A percentile compares a stretch with the other conserved stretches of the same genome.
Evolutionary conservation across 805 yeast species (phyloP).

Genomic region (Ogataea minuta): DNA sequence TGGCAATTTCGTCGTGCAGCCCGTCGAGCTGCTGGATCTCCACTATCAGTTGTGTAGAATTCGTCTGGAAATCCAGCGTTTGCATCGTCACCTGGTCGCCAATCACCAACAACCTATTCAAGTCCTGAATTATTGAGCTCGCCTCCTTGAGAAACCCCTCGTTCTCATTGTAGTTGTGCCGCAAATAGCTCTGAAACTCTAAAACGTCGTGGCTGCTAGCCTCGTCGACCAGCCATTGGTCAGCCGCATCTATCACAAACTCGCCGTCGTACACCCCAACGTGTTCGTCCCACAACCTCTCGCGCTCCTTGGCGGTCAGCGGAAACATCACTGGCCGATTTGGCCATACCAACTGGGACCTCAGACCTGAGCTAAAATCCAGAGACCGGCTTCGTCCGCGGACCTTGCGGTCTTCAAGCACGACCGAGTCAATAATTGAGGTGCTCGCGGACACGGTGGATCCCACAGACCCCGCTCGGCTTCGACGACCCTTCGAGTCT

Average conservation of each 20-base stretch:
- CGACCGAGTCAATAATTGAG: not conserved
- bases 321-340: conserved; percentile 30
- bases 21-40: conserved; percentile 43
- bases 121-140: conserved; percentile 40
- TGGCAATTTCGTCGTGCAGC: conserved; percentile 45
- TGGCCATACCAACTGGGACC: not conserved
- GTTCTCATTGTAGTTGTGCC: conserved; percentile 27
- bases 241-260: conserved; percentile 38
- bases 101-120: conserved; percentile 47
- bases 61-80: conserved; percentile 60
- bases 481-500: conserved; percentile 29
- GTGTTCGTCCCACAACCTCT: conserved; percentile 34
- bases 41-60: conserved; percentile 49
- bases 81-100: conserved; percentile 60
- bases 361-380: not conserved
- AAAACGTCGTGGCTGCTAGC: conserved; percentile 35
- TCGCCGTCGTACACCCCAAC: conserved; percentile 42
- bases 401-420: not conserved
- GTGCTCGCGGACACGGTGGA: conserved; percentile 1
- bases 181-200: conserved; percentile 38
- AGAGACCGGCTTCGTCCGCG: conserved; percentile 4
- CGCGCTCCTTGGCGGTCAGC: conserved; percentile 38
- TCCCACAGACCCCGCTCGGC: conserved; percentile 62
- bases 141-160: conserved; percentile 45
- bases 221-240: conserved; percentile 40